phyloP scores from a whole-genome alignment of 169 alveolate species.

The Cyclospora cayetanensis region DNA sequence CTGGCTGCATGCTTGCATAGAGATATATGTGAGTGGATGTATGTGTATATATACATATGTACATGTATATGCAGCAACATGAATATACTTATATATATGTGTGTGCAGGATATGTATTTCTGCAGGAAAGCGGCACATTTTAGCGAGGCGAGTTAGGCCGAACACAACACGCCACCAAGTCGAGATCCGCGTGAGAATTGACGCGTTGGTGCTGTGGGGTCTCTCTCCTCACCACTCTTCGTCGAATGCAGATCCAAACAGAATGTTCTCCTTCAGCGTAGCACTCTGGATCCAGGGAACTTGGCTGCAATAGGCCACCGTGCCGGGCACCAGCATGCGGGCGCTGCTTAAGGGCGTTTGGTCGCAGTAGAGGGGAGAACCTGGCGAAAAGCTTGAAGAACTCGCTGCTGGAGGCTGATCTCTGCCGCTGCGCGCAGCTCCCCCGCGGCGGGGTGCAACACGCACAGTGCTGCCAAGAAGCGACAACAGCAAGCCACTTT shows the following conservation, averaged over 20 bases:
- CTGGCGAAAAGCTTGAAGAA: neutral
- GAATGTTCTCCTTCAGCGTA: conserved; percentile 89
- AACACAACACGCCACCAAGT: too few relatives aligned
- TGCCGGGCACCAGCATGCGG: conserved; percentile 67
- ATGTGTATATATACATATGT: too few relatives aligned
- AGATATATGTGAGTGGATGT: too few relatives aligned
- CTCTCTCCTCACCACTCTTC: conserved; percentile 11
- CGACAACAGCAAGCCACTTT: conserved; percentile 83
- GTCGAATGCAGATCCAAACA: conserved; percentile 87
- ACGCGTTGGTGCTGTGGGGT: too few relatives aligned
- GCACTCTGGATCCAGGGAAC: conserved; percentile 85
- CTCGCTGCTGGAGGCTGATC: neutral
- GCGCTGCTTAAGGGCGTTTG: neutral
- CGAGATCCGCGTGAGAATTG: too few relatives aligned
- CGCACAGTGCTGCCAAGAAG: conserved; percentile 80
- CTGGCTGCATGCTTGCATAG: too few relatives aligned
- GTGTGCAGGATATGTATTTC: too few relatives aligned
- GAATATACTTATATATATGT: too few relatives aligned
- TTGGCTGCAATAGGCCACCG: conserved; percentile 83
- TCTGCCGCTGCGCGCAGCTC: neutral
- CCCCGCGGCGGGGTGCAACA: neutral
- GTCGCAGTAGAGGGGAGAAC: neutral
- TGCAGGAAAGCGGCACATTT: too few relatives aligned
- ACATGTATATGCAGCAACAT: too few relatives aligned
- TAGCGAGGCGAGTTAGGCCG: too few relatives aligned